Base-by-base conservation (phyloP, 2,329 filamentous ascomycete species). In the Fusarium continuum region DNA sequence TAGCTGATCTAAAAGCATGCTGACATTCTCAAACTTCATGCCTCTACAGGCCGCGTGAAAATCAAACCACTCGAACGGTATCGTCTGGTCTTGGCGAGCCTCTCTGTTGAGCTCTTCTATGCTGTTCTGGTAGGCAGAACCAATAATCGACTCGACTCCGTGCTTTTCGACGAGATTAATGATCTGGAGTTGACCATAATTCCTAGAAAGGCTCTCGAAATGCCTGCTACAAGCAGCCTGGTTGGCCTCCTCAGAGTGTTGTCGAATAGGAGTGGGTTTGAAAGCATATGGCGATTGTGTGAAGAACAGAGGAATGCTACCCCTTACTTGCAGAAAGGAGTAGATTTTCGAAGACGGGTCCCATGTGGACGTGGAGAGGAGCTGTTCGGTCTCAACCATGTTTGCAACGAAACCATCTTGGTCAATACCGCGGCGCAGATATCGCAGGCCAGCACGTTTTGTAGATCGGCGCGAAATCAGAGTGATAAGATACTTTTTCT, bases 1-100 rank as follows among this genome's bases (percentile, higher is more conserved):
- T 5, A 98, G 77, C 1, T 81, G 87, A 40, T 92, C 84, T 47
- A 99, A 83, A 2, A 99, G 83, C 23, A 89, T 81, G 53, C 88
- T 90, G 11, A 98, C 93, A 56, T 98, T 98, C 72, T 98, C 94
- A 71, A 98, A 99, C 68, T 92, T 96, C 94, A 99, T 97, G 1
- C 95, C 95, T 14, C 92, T 89, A 72, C 95, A 98, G 23, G 91
- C 91, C 16, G 88, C 84, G 74, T 98, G 95, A 70, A 99, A 99
- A 73, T 99, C 95, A 70, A 98, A 99, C 95, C 95, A 99, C 73
- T 97, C 92, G 71, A 96, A 96, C 1, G 74, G 68, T 28, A 76
- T 70, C n/a, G 63, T 65, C 3, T 75, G 43, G 14, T 64, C 74
- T 19, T 86, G 81, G 17, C 82, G 74, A 5, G 82, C 80, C 35